Percentiles rank a stretch among this genome's conserved stretches.
These are phyloP conservation scores for Metroxylon sagu DNA, from an alignment of 176 grass and related monocot species.

Conservation along the genomic window DNA sequence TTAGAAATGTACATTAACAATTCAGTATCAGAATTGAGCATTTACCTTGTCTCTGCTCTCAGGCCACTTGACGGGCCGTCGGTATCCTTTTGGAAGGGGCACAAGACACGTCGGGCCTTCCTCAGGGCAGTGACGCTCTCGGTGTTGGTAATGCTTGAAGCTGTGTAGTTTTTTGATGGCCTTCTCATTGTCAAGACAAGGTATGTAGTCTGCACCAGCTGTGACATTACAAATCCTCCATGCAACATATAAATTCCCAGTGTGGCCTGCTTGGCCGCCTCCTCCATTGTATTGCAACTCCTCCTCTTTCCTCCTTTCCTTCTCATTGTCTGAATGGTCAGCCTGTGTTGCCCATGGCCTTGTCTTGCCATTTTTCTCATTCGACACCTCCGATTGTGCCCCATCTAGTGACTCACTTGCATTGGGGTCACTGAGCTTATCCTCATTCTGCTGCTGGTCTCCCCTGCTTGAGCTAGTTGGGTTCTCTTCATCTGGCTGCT, in stretches of 20 bases:
- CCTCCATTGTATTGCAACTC: constrained; percentile 21
- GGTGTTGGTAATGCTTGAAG: constrained; percentile 73
- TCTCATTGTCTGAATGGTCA: constrained; percentile 61
- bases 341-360: constrained; percentile 57
- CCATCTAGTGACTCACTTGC: constrained; percentile 22
- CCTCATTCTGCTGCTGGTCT: constrained; percentile 2
- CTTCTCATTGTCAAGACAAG: constrained; percentile 87
- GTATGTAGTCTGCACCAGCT: constrained; percentile 74
- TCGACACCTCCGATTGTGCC: constrained; percentile 6
- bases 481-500: constrained; percentile 3
- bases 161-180: constrained; percentile 88
- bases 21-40: neutral
- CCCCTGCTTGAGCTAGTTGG: neutral
- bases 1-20: no score
- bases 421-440: neutral
- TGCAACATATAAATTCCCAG: constrained; percentile 30
- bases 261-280: constrained; percentile 7
- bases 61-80: constrained; percentile 64
- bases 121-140: constrained; percentile 83
- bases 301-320: constrained; percentile 42
- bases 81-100: constrained; percentile 49
- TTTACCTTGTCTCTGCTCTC: constrained; percentile 75
- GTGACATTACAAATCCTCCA: constrained; percentile 64
- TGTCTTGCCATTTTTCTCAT: constrained; percentile 17
- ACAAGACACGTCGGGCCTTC: constrained; percentile 75